These are phyloP conservation scores for Akebia trifoliata DNA, from an alignment of 164 flowering plant genomes.

Conservation along the genomic window DNA sequence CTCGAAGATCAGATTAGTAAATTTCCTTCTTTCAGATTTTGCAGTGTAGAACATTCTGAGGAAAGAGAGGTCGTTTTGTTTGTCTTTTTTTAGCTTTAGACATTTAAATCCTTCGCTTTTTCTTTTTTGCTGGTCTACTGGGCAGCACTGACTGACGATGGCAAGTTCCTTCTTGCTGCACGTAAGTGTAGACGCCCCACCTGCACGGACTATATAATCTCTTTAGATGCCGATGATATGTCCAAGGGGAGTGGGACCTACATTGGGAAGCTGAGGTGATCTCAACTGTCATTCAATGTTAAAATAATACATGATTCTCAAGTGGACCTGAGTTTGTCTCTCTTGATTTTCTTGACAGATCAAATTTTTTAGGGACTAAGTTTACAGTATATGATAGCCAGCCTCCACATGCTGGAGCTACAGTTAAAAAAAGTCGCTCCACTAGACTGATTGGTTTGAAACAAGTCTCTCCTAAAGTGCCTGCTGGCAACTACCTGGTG, in stretches of 20 bases:
- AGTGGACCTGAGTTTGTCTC: background rate
- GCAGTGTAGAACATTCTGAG: background rate
- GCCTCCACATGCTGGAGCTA: constrained; percentile 71
- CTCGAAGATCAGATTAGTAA: background rate
- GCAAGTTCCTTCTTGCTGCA: constrained; percentile 77
- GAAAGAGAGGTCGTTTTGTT: background rate
- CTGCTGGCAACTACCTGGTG: constrained; percentile 63
- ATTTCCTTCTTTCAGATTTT: background rate
- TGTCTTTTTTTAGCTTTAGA: background rate
- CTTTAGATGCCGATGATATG: constrained; percentile 54
- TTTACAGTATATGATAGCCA: constrained; percentile 62
- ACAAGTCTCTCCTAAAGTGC: constrained; percentile 64
- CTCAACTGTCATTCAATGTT: background rate
- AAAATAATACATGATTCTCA: background rate
- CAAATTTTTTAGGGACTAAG: constrained; percentile 73
- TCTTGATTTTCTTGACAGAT: constrained; percentile 30
- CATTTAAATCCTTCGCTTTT: background rate
- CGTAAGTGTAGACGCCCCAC: constrained; percentile 60
- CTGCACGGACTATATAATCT: constrained; percentile 61
- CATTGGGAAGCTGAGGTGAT: constrained; percentile 70
- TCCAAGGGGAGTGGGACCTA: constrained; percentile 56
- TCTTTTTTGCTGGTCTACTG: background rate
- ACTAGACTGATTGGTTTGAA: constrained; percentile 49
- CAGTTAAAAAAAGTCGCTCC: constrained; percentile 53
- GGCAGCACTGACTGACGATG: constrained; percentile 60